A percentile compares a stretch with the other conserved stretches of the same genome.
Conservation (phyloP, 176 grass and related monocot species). For the Juncus effusus region DNA sequence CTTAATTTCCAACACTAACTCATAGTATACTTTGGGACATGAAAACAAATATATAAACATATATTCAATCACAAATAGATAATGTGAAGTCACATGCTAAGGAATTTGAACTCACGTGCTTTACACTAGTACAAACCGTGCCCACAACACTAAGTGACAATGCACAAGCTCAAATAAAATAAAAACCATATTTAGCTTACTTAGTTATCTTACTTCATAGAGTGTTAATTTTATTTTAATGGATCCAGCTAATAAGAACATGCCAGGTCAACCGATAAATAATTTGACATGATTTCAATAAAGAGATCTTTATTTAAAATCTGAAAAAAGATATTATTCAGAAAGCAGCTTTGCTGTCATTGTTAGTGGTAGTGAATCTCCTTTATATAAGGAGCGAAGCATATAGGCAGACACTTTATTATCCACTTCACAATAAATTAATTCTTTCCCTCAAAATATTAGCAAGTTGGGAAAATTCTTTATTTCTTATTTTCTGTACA, state of each 20-base stretch:
- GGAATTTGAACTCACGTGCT: conserved; percentile 20
- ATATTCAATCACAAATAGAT: conserved; percentile 4
- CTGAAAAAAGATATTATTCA: no score
- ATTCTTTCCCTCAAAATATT: conserved; percentile 8
- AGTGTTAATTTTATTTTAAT: no score
- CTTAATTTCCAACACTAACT: not conserved
- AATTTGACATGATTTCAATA: no score
- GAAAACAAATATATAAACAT: no score
- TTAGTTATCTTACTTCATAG: not conserved
- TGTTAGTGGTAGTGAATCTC: not conserved
- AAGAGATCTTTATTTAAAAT: no score
- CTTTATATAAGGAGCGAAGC: conserved; percentile 8
- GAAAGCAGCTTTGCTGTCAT: conserved; percentile 6
- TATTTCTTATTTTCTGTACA: not conserved
- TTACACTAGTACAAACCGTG: not conserved
- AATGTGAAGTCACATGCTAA: conserved; percentile 12
- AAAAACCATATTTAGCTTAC: not conserved
- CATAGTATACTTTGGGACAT: not conserved
- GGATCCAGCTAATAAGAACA: no score
- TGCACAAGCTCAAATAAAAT: not conserved
- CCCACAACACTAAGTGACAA: not conserved
- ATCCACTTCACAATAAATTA: conserved; percentile 16
- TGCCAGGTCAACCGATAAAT: no score
- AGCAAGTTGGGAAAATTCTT: conserved; percentile 9
- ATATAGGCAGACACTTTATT: conserved; percentile 16